Evolutionary conservation across 2,329 filamentous ascomycete species (phyloP).

Genomic region (Capronia coronata): DNA sequence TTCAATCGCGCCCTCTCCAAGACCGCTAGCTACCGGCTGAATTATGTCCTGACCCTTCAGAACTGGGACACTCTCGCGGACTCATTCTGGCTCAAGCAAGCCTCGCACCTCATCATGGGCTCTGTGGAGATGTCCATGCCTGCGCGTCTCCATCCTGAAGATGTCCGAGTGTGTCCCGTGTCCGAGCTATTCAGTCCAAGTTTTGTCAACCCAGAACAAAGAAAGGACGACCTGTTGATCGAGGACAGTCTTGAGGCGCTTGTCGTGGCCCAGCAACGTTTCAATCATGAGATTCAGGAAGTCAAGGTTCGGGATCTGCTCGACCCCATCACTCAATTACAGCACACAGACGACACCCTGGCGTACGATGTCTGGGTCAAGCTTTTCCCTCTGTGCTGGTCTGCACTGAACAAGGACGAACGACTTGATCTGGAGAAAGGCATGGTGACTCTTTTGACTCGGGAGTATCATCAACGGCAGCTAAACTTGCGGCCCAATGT

Average conservation of each 20-base stretch:
- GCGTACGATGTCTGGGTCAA: slow-evolving; percentile 86
- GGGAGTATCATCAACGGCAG: slow-evolving; percentile 91
- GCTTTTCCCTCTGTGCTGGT: slow-evolving; percentile 91
- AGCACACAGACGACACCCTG: slow-evolving; percentile 76
- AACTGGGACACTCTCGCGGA: slow-evolving; percentile 96
- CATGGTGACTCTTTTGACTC: slow-evolving; percentile 81
- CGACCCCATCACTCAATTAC: slow-evolving; percentile 82
- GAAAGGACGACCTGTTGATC: slow-evolving; percentile 59
- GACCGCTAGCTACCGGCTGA: slow-evolving; percentile 78
- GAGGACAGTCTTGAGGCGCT: slow-evolving; percentile 79
- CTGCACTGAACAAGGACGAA: slow-evolving; percentile 78
- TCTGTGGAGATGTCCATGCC: slow-evolving; percentile 78
- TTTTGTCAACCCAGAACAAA: slow-evolving; percentile 61
- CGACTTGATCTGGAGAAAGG: slow-evolving; percentile 84
- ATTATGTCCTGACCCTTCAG: slow-evolving; percentile 82
- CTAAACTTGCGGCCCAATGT: slow-evolving; percentile 94
- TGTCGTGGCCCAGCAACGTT: slow-evolving; percentile 71
- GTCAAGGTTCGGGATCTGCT: slow-evolving; percentile 83
- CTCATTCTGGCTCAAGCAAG: slow-evolving; percentile 95
- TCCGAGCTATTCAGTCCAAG: slow-evolving; percentile 63
- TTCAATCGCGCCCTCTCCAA: slow-evolving; percentile 94
- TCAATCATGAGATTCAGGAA: slow-evolving; percentile 74
- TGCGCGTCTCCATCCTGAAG: slow-evolving; percentile 71
- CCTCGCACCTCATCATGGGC: slow-evolving; percentile 84
- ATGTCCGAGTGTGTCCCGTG: slow-evolving; percentile 71